Evolutionary conservation across 75 land plant species (phyloP).

Genomic region (Pseudotsuga menziesii): DNA sequence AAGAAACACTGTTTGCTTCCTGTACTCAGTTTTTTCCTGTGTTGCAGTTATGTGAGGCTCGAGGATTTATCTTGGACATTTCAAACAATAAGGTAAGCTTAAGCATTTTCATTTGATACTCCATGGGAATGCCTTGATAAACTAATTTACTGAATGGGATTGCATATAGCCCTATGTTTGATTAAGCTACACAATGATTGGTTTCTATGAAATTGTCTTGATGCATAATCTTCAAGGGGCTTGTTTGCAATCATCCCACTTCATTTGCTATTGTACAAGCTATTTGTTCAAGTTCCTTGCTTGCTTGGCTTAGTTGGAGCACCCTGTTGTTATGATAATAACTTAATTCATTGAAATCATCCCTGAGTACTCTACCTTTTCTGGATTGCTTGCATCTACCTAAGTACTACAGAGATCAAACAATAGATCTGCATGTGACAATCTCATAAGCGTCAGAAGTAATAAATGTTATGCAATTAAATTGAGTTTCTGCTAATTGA

Average conservation of each 20-base stretch:
- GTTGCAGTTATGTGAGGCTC: constrained; percentile 21
- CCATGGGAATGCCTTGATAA: background rate
- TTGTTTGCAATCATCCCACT: background rate
- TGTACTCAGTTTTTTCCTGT: background rate
- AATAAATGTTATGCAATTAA: no score
- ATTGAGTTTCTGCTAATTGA: no score
- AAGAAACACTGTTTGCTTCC: background rate
- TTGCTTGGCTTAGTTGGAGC: no score
- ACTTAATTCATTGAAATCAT: no score
- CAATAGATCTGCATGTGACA: no score
- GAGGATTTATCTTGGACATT: constrained; percentile 17
- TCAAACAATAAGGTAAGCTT: constrained; percentile 22
- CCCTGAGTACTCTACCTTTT: no score
- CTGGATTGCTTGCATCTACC: no score
- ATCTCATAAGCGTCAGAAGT: no score
- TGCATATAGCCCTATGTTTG: background rate
- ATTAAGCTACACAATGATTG: background rate
- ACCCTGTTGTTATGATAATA: no score
- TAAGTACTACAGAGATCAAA: no score
- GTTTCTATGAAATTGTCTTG: background rate
- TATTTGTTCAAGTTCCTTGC: background rate
- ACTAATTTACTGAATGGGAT: background rate
- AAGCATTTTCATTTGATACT: background rate
- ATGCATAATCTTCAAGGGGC: background rate
- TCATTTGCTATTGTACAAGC: background rate